Conservation (phyloP, 768 basidiomycete genomes). For the Hygrocybe coccinea region DNA sequence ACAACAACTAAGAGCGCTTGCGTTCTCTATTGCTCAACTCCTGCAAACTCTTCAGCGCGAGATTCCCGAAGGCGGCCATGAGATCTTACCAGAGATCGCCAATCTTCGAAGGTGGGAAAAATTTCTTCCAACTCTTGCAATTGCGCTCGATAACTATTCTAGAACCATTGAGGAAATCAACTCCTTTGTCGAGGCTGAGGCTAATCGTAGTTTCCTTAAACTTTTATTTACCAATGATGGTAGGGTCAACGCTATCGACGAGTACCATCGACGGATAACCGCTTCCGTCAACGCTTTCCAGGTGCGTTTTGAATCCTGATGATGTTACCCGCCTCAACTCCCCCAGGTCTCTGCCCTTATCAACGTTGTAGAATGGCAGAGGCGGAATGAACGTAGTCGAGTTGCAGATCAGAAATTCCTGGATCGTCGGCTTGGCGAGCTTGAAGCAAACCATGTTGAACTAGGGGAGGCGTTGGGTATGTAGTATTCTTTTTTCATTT, state of each 20-base stretch:
- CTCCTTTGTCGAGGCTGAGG: too few relatives aligned
- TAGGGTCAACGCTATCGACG: too few relatives aligned
- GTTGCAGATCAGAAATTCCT: slow-evolving; percentile 7
- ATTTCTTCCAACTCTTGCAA: too few relatives aligned
- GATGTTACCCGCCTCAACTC: not conserved
- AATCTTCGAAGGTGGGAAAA: too few relatives aligned
- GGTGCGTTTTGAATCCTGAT: too few relatives aligned
- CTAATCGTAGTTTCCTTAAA: too few relatives aligned
- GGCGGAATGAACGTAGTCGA: slow-evolving; percentile 4
- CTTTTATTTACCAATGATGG: too few relatives aligned
- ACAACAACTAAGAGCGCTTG: slow-evolving; percentile 5
- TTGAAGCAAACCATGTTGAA: not conserved
- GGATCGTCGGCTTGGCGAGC: slow-evolving; percentile 2
- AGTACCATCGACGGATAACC: too few relatives aligned
- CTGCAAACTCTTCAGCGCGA: slow-evolving; percentile 9
- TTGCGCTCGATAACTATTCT: too few relatives aligned
- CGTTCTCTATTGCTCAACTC: slow-evolving; percentile 1
- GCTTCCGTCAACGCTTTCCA: too few relatives aligned
- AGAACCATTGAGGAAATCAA: too few relatives aligned
- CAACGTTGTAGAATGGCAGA: slow-evolving; percentile 9
- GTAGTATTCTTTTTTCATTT: not conserved
- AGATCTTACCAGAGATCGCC: too few relatives aligned
- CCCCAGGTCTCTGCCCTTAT: slow-evolving; percentile 8
- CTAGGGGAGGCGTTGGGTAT: slow-evolving; percentile 1
- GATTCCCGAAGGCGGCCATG: not conserved